Base-by-base conservation (phyloP, 2,329 filamentous ascomycete genomes). In the Aspergillus felis region DNA sequence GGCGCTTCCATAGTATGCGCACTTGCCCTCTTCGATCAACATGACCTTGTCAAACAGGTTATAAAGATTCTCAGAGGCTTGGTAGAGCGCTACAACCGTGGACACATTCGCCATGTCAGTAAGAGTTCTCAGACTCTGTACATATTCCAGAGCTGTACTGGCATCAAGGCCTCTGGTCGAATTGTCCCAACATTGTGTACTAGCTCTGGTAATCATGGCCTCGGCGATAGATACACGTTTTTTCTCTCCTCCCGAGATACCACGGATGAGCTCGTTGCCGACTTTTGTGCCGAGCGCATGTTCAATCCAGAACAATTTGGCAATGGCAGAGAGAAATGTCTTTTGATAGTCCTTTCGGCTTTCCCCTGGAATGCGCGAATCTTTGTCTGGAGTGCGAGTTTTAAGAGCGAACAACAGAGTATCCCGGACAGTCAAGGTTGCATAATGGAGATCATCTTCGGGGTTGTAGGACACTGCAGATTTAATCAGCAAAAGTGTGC, bases 161-260 rank as follows among this genome's bases (percentile, higher is more conserved):
- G 87, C 86, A 70, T 92, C 90, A 0, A 93, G 79, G 10, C 90
- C 90, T 53, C 84, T 81, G 0, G 89, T 92, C 25, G 82, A 86
- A 62, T 91, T 91, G 59, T 89, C 91, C 90, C 90, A 94, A 59
- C 86, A 88, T 69, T 90, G 87, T 1, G 84, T 78, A 46, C 81
- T 85, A 1, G 84, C 83, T n/a, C 76, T 76, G 17, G 87, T 87
- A 10, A 92, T 78, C 58, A 88, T 82, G 63, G 90, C 90, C 73
- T 94, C 90, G 1, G 88, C 89, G 60, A 94, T 91, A 48, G 86
- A 89, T 4, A 95, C 90, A 70, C 91, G 86, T 76, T 94, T 92
- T 56, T 87, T 80, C 70, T 90, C 87, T 41, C 88, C 87, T 27
- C 87, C 88, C 7, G 83, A 87, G 0, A 90, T 83, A 51, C 90